Conservation (phyloP, 768 basidiomycete genomes). For the Suillus variegatus region DNA sequence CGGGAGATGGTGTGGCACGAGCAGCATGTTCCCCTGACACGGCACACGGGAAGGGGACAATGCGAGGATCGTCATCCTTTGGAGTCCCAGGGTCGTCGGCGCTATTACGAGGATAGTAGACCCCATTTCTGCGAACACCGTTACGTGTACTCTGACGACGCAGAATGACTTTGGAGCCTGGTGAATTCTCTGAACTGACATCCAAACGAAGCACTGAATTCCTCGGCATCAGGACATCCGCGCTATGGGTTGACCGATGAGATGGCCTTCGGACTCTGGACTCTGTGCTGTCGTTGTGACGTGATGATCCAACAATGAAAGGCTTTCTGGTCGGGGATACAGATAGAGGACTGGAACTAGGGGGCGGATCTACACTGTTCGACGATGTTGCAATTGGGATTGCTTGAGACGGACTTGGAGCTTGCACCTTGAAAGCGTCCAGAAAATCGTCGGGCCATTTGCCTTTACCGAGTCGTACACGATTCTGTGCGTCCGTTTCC, state of each 20-base stretch:
- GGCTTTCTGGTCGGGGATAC: constrained; percentile 56
- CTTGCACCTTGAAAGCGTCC: constrained; percentile 47
- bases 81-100: constrained; percentile 35
- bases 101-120: constrained; percentile 44
- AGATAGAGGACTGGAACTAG: constrained; percentile 37
- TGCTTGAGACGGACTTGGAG: constrained; percentile 33
- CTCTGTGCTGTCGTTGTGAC: constrained; percentile 49
- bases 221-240: constrained; percentile 58
- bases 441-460: constrained; percentile 86
- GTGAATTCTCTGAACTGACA: constrained; percentile 55
- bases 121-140: constrained; percentile 46
- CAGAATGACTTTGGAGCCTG: constrained; percentile 47
- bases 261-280: constrained; percentile 53
- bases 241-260: constrained; percentile 65
- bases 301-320: constrained; percentile 48
- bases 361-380: constrained; percentile 18
- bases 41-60: constrained; percentile 68
- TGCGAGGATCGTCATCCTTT: constrained; percentile 37
- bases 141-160: constrained; percentile 61
- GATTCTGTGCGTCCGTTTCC: constrained; percentile 31
- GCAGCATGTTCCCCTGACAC: constrained; percentile 51
- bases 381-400: constrained; percentile 21
- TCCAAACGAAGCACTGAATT: constrained; percentile 52
- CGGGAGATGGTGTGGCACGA: constrained; percentile 38
- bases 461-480: constrained; percentile 68